Conservation (phyloP, 352 stramenopile species). For the Phytopythium delawarense region DNA sequence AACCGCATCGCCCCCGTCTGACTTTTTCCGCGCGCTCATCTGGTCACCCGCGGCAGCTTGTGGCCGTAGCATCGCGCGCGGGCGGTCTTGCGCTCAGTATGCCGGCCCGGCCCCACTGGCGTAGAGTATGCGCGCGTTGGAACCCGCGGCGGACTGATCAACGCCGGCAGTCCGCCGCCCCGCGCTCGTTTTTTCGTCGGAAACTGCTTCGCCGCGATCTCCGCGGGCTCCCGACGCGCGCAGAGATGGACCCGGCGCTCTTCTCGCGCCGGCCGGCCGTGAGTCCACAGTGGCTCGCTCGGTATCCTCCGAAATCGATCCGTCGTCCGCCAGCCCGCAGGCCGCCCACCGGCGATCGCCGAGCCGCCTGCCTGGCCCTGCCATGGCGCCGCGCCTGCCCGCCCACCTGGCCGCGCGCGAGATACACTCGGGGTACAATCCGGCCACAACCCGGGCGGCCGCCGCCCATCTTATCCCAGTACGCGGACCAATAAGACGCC, state of each 20-base stretch:
- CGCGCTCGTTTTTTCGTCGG: constrained; percentile 3
- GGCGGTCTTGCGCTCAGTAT: too few species aligned
- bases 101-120: background rate
- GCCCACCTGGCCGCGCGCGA: constrained; percentile 6
- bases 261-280: too few species aligned
- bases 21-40: constrained; percentile 1
- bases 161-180: background rate
- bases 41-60: background rate
- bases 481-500: background rate
- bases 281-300: too few species aligned
- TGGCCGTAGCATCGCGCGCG: background rate
- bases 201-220: constrained; percentile 6
- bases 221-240: background rate
- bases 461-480: background rate
- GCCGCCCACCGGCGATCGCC: background rate
- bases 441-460: background rate
- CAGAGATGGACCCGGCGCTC: background rate
- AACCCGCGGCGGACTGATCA: constrained; percentile 6
- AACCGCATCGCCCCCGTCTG: constrained; percentile 7
- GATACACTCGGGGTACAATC: constrained; percentile 8
- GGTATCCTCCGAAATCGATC: background rate
- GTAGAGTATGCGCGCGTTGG: background rate
- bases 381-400: constrained; percentile 1
- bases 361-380: background rate
- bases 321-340: too few species aligned